Conservation (phyloP, 2,329 filamentous ascomycete species). For the Pseudogymnoascus sp. region DNA sequence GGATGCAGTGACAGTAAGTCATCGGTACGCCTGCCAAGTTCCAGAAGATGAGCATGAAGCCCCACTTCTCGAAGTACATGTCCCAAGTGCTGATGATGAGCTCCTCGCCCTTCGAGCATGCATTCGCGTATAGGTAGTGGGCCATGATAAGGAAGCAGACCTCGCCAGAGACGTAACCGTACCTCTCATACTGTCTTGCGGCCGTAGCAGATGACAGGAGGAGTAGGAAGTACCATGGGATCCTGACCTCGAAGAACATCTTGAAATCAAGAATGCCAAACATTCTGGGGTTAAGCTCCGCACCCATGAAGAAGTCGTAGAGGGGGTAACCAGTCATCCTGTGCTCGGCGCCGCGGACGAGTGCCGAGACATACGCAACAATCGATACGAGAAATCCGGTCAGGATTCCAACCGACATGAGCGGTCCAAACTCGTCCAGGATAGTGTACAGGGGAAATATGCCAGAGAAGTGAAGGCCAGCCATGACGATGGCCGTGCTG, state of each 20-base stretch:
- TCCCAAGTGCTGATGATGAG: slow-evolving; percentile 87
- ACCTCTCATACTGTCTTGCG: slow-evolving; percentile 73
- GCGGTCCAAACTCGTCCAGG: slow-evolving; percentile 88
- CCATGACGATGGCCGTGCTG: slow-evolving; percentile 65
- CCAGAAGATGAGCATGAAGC: slow-evolving; percentile 98
- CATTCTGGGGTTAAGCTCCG: slow-evolving; percentile 79
- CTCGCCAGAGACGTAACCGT: slow-evolving; percentile 82
- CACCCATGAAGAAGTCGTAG: slow-evolving; percentile 89
- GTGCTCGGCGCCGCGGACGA: slow-evolving; percentile 73
- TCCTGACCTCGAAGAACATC: slow-evolving; percentile 91
- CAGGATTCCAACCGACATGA: slow-evolving; percentile 88
- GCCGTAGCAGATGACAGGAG: slow-evolving; percentile 69
- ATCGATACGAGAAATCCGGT: slow-evolving; percentile 80
- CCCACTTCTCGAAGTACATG: slow-evolving; percentile 96
- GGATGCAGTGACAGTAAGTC: slow-evolving; percentile 87
- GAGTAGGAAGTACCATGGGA: slow-evolving; percentile 88
- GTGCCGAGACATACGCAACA: slow-evolving; percentile 78
- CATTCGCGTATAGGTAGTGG: slow-evolving; percentile 86
- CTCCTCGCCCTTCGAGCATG: slow-evolving; percentile 87
- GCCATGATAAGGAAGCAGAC: slow-evolving; percentile 79
- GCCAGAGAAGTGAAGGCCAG: slow-evolving; percentile 71
- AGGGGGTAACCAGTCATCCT: slow-evolving; percentile 80
- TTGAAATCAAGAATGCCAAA: slow-evolving; percentile 83
- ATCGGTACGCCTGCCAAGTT: slow-evolving; percentile 87
- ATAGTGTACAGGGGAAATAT: slow-evolving; percentile 85